These are phyloP conservation scores for Herpotrichia juniperi DNA, from an alignment of 2,329 filamentous ascomycete genomes.

Conservation along the genomic window DNA sequence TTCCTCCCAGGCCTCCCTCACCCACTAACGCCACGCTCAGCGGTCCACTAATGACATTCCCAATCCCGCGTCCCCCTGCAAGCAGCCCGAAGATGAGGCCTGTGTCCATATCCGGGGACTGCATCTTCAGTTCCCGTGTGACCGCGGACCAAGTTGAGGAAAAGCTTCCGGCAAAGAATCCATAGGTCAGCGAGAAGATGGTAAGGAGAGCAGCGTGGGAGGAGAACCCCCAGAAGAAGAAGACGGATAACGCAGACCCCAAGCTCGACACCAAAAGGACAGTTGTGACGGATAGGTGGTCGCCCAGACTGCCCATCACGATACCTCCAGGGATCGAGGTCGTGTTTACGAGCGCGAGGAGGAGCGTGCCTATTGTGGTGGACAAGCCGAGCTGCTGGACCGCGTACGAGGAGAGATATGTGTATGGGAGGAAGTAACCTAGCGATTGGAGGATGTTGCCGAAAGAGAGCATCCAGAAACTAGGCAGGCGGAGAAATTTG, in stretches of 20 bases:
- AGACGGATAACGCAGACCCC: constrained; percentile 49
- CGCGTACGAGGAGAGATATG: constrained; percentile 48
- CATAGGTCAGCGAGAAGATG: constrained; percentile 41
- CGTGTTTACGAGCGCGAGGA: constrained; percentile 45
- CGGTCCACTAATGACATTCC: constrained; percentile 57
- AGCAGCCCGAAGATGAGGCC: constrained; percentile 55
- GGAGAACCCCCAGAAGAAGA: constrained; percentile 56
- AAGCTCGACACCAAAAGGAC: constrained; percentile 50
- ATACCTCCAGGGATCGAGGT: constrained; percentile 44
- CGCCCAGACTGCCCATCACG: constrained; percentile 46
- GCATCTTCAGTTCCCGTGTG: constrained; percentile 27
- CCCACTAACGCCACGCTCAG: constrained; percentile 53
- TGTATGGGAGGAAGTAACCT: constrained; percentile 48
- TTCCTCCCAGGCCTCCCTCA: constrained; percentile 16
- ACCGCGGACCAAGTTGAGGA: constrained; percentile 32
- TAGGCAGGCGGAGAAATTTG: constrained; percentile 23
- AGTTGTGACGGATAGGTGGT: constrained; percentile 49
- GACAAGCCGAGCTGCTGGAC: constrained; percentile 27
- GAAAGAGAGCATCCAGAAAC: constrained; percentile 35
- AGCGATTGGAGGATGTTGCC: constrained; percentile 46
- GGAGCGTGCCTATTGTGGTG: constrained; percentile 30
- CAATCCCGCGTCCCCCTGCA: constrained; percentile 56
- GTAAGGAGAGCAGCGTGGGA: constrained; percentile 42
- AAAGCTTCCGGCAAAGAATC: constrained; percentile 40
- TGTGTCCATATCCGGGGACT: constrained; percentile 42